Conservation (phyloP, 169 alveolate genomes). For the Cryptosporidium canis region DNA sequence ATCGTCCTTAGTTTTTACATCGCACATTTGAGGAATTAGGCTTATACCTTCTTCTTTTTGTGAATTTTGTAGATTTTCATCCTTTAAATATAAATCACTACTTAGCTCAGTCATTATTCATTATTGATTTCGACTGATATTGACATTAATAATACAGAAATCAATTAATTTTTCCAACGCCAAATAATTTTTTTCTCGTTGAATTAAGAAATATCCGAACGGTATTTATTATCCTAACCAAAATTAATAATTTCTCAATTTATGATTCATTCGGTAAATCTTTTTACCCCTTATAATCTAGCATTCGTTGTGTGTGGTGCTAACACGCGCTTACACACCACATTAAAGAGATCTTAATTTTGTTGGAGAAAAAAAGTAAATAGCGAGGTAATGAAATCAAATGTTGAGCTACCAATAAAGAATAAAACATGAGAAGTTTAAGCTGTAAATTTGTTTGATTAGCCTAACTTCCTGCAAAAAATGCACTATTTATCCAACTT, state of each 20-base stretch:
- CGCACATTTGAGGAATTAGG: not conserved
- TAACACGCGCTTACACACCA: conserved; percentile 42
- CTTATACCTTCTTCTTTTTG: not conserved
- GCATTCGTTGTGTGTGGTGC: conserved; percentile 9
- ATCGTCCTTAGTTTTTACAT: not conserved
- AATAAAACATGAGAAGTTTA: no score
- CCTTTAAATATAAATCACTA: not conserved
- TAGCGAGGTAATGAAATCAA: no score
- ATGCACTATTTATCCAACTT: no score
- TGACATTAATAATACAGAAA: not conserved
- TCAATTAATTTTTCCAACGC: not conserved
- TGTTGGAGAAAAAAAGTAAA: not conserved
- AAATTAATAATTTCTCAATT: not conserved
- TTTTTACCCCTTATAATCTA: not conserved
- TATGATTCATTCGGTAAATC: not conserved
- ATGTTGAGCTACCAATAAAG: no score
- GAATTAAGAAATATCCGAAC: not conserved
- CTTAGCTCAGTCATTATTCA: conserved; percentile 5
- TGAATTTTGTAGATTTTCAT: not conserved
- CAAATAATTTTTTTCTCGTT: not conserved
- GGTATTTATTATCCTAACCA: not conserved
- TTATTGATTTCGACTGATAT: no score
- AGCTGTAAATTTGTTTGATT: no score
- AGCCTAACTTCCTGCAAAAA: no score
- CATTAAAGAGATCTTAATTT: conserved; percentile 4